Evolutionary conservation across 805 yeast genomes (phyloP), one percentile per base, ranked within the genome.

Genomic region (Clavispora vitiphila): DNA sequence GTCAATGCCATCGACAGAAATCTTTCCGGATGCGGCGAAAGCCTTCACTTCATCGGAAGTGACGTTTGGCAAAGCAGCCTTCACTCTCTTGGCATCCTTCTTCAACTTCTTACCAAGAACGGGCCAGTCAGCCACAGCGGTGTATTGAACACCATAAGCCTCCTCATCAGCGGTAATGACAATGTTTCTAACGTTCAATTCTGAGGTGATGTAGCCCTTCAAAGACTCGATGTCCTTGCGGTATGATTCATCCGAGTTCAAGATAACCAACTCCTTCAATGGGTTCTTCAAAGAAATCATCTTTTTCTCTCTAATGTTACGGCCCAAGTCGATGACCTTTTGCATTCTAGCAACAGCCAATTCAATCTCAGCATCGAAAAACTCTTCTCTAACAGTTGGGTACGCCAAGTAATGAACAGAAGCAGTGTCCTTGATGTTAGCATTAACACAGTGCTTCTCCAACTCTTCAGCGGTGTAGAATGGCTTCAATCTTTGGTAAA

Each of bases 101-200:
- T 89, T 91, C 67, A 93, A 78, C 69, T 93, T 93, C 77, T 91
- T 93, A 71, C 99, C 99, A 54, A 93, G 77, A 16, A 89, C 87
- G 44, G 98, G 96, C 99, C 99, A 93, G 72, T 93, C 99, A 37
- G 99, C 99, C 64, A 86, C 95, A 34, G 91, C 97, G 50, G 77
- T 80, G 74, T 90, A 91, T 62, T 83, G 86, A 47, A 93, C 98
- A 56, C 90, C 93, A 61, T 90, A 91, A 60, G 83, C 81, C 54
- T 75, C 81, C 71, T 93, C 99, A 60, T 93, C 96, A 19, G 86
- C 75, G 16, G 97, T 89, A 56, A 93, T 83, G 55, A 87, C 71
- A 41, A 93, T 63, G 54, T 86, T 93, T 65, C 96, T 85, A 46
- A 93, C 85, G 60, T 93, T 93, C 65, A 93, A 79, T 71, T 93